Evolutionary conservation across 2,329 filamentous ascomycete genomes (phyloP).

Genomic region (Neurospora crassa): DNA sequence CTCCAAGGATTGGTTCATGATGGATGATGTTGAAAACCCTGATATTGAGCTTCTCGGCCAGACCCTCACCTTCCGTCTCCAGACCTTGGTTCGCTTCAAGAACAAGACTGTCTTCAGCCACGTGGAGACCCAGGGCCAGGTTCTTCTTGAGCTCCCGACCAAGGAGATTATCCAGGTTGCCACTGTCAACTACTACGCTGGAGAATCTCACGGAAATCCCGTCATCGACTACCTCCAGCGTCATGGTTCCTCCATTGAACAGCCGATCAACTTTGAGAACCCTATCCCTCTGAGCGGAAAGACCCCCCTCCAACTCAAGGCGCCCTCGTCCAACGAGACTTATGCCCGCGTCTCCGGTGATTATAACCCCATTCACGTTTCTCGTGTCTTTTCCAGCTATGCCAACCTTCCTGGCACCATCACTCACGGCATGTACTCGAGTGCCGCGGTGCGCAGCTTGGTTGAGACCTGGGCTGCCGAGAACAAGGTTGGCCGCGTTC

Average conservation of each 20-base stretch:
- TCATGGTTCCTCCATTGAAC: conserved; percentile 84
- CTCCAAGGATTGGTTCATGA: conserved; percentile 95
- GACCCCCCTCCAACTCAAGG: conserved; percentile 77
- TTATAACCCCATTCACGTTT: conserved; percentile 98
- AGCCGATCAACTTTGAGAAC: conserved; percentile 95
- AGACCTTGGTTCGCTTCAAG: conserved; percentile 88
- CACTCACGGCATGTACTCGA: conserved; percentile 99
- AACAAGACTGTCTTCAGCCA: conserved; percentile 86
- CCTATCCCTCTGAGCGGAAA: conserved; percentile 91
- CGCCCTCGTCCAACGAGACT: conserved; percentile 92
- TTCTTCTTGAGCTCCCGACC: conserved; percentile 85
- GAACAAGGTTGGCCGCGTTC: conserved; percentile 94
- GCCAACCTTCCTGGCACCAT: conserved; percentile 94
- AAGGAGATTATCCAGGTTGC: conserved; percentile 97
- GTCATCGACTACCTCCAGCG: conserved; percentile 94
- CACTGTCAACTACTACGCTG: conserved; percentile 92
- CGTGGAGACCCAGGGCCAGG: conserved; percentile 85
- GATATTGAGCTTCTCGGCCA: conserved; percentile 85
- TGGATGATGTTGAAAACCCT: conserved; percentile 53
- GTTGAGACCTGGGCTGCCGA: conserved; percentile 99
- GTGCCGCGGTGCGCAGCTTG: conserved; percentile 86
- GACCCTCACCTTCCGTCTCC: conserved; percentile 90
- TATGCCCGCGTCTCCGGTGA: conserved; percentile 97
- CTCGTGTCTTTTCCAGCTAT: conserved; percentile 90
- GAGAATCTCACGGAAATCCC: conserved; percentile 86